Percentiles rank a stretch among this genome's conserved stretches.
These are phyloP conservation scores for Rhynchosporium graminicola DNA, from an alignment of 2,329 filamentous ascomycete genomes.

Conservation along the genomic window DNA sequence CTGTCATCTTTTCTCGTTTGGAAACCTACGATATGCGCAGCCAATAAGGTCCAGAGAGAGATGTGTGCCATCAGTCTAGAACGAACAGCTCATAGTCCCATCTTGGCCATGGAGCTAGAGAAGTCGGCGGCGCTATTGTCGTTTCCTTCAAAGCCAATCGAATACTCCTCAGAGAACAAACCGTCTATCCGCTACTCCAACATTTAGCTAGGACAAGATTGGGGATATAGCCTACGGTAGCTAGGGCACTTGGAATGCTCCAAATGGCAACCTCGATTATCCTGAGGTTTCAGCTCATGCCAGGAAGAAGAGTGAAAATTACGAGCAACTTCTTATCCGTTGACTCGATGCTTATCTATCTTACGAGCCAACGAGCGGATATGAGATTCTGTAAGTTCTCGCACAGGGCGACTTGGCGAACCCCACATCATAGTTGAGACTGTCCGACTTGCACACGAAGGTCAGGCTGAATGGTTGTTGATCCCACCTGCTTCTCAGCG, in stretches of 20 bases:
- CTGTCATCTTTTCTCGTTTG: conserved; percentile 8
- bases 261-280: conserved; percentile 1
- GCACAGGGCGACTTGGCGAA: neutral
- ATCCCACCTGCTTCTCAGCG: conserved; percentile 1
- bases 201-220: conserved; percentile 9
- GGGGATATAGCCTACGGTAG: neutral
- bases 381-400: neutral
- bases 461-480: neutral
- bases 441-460: conserved; percentile 7
- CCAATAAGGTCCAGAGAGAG: conserved; percentile 14
- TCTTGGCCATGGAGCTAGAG: conserved; percentile 16
- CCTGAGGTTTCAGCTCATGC: conserved; percentile 16
- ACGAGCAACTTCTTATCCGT: conserved; percentile 2
- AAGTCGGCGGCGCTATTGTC: neutral
- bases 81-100: conserved; percentile 12
- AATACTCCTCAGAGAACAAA: conserved; percentile 21
- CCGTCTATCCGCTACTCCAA: conserved; percentile 16
- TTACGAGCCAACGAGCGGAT: conserved; percentile 12
- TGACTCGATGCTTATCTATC: conserved; percentile 17
- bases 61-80: conserved; percentile 13
- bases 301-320: conserved; percentile 15
- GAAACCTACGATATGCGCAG: neutral
- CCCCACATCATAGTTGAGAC: conserved; percentile 4
- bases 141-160: conserved; percentile 11
- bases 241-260: no score